phyloP scores from a whole-genome alignment of 768 basidiomycete species.

The Kwoniella shandongensis region DNA sequence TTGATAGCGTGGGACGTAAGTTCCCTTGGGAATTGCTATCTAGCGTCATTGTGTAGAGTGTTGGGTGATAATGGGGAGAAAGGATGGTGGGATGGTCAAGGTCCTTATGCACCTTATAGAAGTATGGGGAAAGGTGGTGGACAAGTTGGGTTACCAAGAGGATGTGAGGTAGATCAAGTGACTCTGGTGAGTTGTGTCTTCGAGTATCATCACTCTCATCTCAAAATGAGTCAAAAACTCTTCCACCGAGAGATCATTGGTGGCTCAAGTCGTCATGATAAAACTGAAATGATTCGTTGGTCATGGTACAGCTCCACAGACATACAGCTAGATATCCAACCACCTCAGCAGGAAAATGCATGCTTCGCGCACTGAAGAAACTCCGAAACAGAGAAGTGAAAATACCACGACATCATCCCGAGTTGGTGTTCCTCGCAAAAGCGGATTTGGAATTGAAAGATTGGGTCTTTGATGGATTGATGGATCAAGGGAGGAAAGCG shows the following conservation, averaged over 20 bases:
- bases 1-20: conserved; percentile 38
- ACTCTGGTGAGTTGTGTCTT: conserved; percentile 40
- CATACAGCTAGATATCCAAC: conserved; percentile 48
- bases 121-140: conserved; percentile 37
- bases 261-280: too few relatives aligned
- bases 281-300: too few relatives aligned
- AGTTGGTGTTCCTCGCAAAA: conserved; percentile 39
- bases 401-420: conserved; percentile 31
- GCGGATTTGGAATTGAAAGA: conserved; percentile 35
- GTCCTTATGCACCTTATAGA: conserved; percentile 42
- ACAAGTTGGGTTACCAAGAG: conserved; percentile 35
- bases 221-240: too few relatives aligned
- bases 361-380: conserved; percentile 33
- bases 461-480: conserved; percentile 41
- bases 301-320: conserved; percentile 45
- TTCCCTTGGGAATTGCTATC: conserved; percentile 33
- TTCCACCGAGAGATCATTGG: too few relatives aligned
- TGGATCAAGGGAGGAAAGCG: conserved; percentile 44
- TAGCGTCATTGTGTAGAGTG: conserved; percentile 34
- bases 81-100: conserved; percentile 42
- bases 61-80: conserved; percentile 30
- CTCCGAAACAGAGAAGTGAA: conserved; percentile 25
- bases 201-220: too few relatives aligned
- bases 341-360: conserved; percentile 14
- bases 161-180: conserved; percentile 46